These are phyloP conservation scores for Pouteria glomerata DNA, from an alignment of 148 eudicot species.

Conservation along the genomic window DNA sequence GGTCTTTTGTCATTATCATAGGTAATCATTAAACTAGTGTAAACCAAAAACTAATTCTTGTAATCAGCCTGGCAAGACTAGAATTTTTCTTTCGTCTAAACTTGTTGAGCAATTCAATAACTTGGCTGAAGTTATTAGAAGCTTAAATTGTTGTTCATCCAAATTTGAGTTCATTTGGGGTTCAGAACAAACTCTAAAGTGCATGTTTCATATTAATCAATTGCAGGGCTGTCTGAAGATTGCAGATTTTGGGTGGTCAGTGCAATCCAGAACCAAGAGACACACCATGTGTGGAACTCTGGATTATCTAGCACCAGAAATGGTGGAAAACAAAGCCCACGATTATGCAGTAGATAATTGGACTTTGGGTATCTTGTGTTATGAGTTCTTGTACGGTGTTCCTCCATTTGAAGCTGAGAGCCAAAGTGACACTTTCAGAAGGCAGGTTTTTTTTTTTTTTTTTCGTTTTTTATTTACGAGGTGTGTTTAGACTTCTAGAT, in stretches of 20 bases:
- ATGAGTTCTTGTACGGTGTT: conserved; percentile 77
- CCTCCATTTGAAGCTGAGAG: conserved; percentile 92
- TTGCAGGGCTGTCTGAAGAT: conserved; percentile 77
- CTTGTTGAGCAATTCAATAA: neutral
- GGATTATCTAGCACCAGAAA: conserved; percentile 93
- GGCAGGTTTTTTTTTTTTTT: conserved; percentile 24
- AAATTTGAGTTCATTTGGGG: neutral
- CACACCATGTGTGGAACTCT: conserved; percentile 92
- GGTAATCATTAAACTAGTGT: no score
- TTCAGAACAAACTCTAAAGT: neutral
- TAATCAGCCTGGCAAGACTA: neutral
- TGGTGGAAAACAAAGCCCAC: conserved; percentile 87
- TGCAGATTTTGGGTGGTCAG: conserved; percentile 97
- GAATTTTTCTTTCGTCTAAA: neutral
- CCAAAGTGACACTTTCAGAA: conserved; percentile 69
- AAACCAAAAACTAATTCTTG: neutral
- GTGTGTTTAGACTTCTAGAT: neutral
- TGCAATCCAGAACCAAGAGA: conserved; percentile 69
- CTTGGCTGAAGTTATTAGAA: neutral
- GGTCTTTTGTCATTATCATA: no score
- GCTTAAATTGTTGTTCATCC: neutral
- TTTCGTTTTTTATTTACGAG: neutral
- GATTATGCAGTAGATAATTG: conserved; percentile 90
- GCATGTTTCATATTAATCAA: neutral
- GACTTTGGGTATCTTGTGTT: conserved; percentile 84